Base-by-base conservation (phyloP, 2,329 filamentous ascomycete genomes). In the Huntiella bhutanensis region DNA sequence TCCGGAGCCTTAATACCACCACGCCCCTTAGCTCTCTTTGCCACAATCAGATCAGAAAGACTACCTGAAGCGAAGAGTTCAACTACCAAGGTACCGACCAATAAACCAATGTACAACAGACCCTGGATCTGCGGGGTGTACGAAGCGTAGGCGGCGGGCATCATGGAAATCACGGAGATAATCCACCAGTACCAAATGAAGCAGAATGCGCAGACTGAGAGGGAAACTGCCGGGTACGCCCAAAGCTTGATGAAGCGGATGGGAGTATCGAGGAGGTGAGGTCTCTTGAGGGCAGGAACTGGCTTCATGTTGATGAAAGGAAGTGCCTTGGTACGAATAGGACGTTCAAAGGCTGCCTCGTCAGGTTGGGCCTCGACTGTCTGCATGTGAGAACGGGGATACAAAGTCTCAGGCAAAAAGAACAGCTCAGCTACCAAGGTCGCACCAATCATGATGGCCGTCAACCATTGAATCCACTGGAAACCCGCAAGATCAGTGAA, bases 171-270 rank as follows among this genome's bases (percentile, higher is more conserved):
- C 15, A 72, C 61, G 0, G 64, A 66, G 8, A 71, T 51, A 4
- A 71, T 59, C 69, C 70, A 74, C 69, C 69, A 75, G 54, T 74
- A 75, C 65, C 69, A 71, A 2, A 61, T 55, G 51, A 71, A 73
- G 51, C 62, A 67, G 55, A 70, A 75, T 6, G 62, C 61, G 6
- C 67, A 50, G 3, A 73, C 60, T 2, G 64, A 56, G 6, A 73
- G 56, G 0, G 62, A 58, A 1, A 74, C 62, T 3, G 61, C 62
- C 2, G 62, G 59, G 51, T 64, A 67, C 47, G 60, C 62, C 53
- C 67, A 73, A 2, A 65, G 66, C 48, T 64, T 59, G 35, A 61
- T 41, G 52, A 73, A 71, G 4, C 67, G 61, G 12, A 63, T 49
- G 3, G 65, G 43, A 0, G 67, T 61, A 45, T 65, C 65, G 58